Base-by-base conservation (phyloP, 371 early-diverging fungal genomes). In the Blakeslea trispora region DNA sequence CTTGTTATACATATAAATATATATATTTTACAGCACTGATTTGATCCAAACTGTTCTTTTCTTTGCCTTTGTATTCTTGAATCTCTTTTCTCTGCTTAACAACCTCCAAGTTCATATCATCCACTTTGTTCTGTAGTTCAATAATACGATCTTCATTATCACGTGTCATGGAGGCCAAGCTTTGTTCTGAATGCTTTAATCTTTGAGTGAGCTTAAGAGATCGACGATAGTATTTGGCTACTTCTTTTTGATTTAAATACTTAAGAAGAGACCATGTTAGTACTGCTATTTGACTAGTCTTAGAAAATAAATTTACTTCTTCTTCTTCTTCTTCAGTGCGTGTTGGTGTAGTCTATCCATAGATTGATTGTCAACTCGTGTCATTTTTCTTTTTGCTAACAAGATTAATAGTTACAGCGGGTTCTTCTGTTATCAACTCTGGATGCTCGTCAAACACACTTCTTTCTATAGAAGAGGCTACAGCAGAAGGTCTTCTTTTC, bases 71-170 rank as follows among this genome's bases (percentile, higher is more conserved):
- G 61, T 75, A 79, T 57, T 81, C 82, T 24, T 63, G 58, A 44
- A 81, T 73, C 24, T 81, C 82, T 31, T 70, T 69, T 51, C 72
- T 69, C 51, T 79, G 79, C 32, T 67, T 71, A 2, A 57, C 57
- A 3, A 81, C 69, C 45, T 79, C 74, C 22, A 68, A 23, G 32
- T 69, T 77, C 72, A 79, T 79, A 48, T 81, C 82, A 32, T 81
- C 82, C 11, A 81, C 77, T 19, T 61, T 63, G 37, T 73, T 71
- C 46, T 79, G 79, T n/a, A 81, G 46, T 41, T 71, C 62, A 14
- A 70, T 52, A 32, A 81, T 81, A 21, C 82, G 72, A 44, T 77
- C 75, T 47, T 81, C 82, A 59, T 81, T 79, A 50, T 81, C 79
- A 64, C 78, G 76, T 59, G 79, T 70, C 69, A 79, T 72, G 13